phyloP scores from a whole-genome alignment of 768 basidiomycete genomes.

The Suillus bovinus region DNA sequence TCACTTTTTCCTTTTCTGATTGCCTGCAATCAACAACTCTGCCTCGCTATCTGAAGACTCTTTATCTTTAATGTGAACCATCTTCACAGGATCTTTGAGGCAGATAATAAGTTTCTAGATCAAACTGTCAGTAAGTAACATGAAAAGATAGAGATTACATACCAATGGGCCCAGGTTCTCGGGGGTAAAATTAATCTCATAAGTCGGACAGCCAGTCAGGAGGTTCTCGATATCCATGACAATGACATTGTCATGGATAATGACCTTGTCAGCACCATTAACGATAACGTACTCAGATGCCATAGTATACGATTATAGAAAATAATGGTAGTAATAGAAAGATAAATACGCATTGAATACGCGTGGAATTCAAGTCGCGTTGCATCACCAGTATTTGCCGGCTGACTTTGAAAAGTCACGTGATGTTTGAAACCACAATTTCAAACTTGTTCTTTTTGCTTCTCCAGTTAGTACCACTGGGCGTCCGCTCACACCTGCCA shows the following conservation, averaged over 20 bases:
- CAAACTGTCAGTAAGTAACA: neutral
- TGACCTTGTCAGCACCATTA: neutral
- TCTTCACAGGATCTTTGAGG: neutral
- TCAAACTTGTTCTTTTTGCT: too few species aligned
- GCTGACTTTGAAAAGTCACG: too few species aligned
- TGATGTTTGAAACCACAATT: too few species aligned
- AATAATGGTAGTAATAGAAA: neutral
- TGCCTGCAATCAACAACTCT: neutral
- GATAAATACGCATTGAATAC: too few species aligned
- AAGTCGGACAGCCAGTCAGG: neutral
- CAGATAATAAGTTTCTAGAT: neutral
- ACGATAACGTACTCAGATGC: conserved; percentile 42
- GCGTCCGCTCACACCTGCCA: too few species aligned
- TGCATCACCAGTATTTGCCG: too few species aligned
- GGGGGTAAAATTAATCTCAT: conserved; percentile 16
- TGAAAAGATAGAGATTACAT: neutral
- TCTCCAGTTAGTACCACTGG: too few species aligned
- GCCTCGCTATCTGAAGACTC: neutral
- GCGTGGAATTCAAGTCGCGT: too few species aligned
- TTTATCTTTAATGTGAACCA: neutral
- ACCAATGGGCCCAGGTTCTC: conserved; percentile 16
- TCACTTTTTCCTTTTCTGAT: neutral
- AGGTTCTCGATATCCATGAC: neutral
- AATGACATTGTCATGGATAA: neutral
- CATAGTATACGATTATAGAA: conserved; percentile 46